Evolutionary conservation across 331 rosid genomes (phyloP), one percentile per base, ranked within the genome.

Genomic region (Acacia pycnantha): DNA sequence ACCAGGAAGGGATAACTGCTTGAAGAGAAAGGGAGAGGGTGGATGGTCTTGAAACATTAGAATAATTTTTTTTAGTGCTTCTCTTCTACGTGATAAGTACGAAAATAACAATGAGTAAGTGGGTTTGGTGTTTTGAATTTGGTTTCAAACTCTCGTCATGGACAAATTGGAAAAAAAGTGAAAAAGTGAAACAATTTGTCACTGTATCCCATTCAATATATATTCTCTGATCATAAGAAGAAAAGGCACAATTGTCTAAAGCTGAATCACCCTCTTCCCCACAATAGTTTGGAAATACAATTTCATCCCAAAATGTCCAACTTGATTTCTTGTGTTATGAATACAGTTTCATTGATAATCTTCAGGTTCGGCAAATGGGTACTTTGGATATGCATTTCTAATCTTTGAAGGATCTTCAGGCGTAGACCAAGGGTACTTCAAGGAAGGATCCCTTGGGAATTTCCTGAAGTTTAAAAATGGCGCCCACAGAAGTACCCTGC

Each of bases 391-490:
- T 14, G 78, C 82, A 59, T 82, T 88, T 85, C 81, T 91, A 0
- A 94, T 46, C 78, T 73, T 80, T 6, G 94, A 88, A 61, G 94
- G 97, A 58, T 91, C 92, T 77, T 89, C 84, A 0, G 99, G 99
- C 62, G 48, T 80, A n/a, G 92, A 88, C 99, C 99, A 96, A 12
- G 99, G 99, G 61, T 90, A 88, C 89, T 96, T 79, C 95, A 93
- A 54, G 53, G 82, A 27, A 84, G 98, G 95, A 79, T 96, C 99
- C 27, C 97, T 61, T 9, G 99, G 99, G 73, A 96, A 88, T 87
- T 91, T 96, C 83, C 99, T 91, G 92, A 91, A 91, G 91, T 96
- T 96, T 73, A 96, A 82, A 87, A 96, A 93, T 70, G 99, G 99
- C 68, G 97, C 99, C 98, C 98, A 96, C 18, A 93, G 84, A 22